phyloP scores from a whole-genome alignment of 495 filamentous ascomycete genomes.

The Rusavskia elegans region DNA sequence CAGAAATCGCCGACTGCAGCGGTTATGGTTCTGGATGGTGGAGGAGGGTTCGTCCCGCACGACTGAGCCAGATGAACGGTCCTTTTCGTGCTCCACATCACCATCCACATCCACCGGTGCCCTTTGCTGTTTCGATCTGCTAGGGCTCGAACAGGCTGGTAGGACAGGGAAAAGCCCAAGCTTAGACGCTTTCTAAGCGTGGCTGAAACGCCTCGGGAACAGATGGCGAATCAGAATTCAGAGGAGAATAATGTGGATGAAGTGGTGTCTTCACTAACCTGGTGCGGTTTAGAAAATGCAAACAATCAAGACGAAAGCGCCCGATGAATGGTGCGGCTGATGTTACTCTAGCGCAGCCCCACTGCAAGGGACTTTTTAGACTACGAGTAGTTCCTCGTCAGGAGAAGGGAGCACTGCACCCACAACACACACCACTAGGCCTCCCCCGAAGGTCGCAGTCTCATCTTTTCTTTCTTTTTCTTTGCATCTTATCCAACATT shows the following conservation, averaged over 20 bases:
- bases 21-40: not conserved
- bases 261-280: not conserved
- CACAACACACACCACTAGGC: not conserved
- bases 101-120: not conserved
- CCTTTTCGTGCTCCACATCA: not conserved
- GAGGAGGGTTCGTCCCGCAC: not conserved
- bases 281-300: not conserved
- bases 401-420: not conserved
- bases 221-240: not conserved
- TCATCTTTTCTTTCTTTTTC: conserved; percentile 15
- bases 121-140: not conserved
- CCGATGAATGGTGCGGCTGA: not conserved
- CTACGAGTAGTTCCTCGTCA: too few species aligned
- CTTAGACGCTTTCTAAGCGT: not conserved
- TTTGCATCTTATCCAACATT: conserved; percentile 18
- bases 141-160: not conserved
- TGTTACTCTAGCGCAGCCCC: not conserved
- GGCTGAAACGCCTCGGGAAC: not conserved
- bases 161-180: not conserved
- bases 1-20: not conserved
- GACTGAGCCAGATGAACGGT: not conserved
- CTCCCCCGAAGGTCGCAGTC: not conserved
- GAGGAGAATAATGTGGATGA: not conserved
- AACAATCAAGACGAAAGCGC: not conserved
- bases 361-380: not conserved